A percentile compares a stretch with the other conserved stretches of the same genome.
phyloP scores from a whole-genome alignment of 495 filamentous ascomycete genomes.

The Penicillium atrosanguineum region DNA sequence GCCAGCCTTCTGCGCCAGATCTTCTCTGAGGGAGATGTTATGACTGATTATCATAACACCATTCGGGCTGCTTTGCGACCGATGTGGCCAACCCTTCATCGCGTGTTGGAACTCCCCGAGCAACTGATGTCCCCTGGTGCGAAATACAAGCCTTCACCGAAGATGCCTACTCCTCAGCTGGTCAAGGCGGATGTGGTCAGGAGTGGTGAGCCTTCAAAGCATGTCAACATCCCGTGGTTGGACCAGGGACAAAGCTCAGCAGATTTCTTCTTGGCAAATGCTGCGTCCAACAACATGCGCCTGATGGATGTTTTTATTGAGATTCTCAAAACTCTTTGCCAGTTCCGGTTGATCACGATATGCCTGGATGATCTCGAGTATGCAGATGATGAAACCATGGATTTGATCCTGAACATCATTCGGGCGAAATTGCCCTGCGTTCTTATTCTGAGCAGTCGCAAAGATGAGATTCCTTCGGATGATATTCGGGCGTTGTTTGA shows the following conservation, averaged over 20 bases:
- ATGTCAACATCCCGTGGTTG: constrained; percentile 32
- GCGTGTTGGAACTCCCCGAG: constrained; percentile 75
- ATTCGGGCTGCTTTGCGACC: constrained; percentile 70
- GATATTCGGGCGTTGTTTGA: constrained; percentile 43
- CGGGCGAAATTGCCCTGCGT: constrained; percentile 70
- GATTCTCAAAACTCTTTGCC: constrained; percentile 72
- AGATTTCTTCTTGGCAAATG: constrained; percentile 68
- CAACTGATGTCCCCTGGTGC: constrained; percentile 56
- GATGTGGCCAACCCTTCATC: constrained; percentile 75
- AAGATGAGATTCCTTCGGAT: constrained; percentile 39
- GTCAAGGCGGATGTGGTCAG: constrained; percentile 27
- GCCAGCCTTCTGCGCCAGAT: constrained; percentile 86
- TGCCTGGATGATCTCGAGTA: constrained; percentile 85
- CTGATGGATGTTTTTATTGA: constrained; percentile 83
- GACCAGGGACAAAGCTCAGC: constrained; percentile 54
- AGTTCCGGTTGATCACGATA: constrained; percentile 76
- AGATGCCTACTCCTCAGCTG: constrained; percentile 27
- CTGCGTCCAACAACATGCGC: constrained; percentile 69
- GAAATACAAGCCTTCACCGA: constrained; percentile 38
- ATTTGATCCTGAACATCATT: constrained; percentile 74
- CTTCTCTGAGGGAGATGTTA: constrained; percentile 84
- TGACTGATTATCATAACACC: constrained; percentile 74
- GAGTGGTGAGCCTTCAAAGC: constrained; percentile 33
- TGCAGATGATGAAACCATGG: constrained; percentile 80
- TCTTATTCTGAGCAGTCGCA: constrained; percentile 59